phyloP scores from a whole-genome alignment of 1,284 basidiomycete genomes.

The Anthracocystis walkeri region DNA sequence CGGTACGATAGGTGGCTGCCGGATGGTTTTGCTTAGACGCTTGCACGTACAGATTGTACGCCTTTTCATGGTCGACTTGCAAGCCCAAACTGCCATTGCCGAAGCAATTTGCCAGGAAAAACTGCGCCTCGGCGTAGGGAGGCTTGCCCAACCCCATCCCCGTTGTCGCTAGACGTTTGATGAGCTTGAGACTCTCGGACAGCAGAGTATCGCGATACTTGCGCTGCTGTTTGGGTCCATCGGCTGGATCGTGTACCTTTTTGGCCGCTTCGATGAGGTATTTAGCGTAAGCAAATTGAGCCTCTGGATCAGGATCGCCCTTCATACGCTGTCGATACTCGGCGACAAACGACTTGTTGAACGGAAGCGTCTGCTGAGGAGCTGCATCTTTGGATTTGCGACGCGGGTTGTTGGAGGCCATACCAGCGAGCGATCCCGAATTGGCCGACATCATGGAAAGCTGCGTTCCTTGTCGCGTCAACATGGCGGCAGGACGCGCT shows the following conservation, averaged over 20 bases:
- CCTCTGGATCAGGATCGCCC: constrained; percentile 95
- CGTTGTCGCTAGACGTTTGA: constrained; percentile 90
- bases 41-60: constrained; percentile 97
- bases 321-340: constrained; percentile 97
- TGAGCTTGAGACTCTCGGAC: constrained; percentile 88
- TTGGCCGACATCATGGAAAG: constrained; percentile 44
- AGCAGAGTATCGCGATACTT: constrained; percentile 92
- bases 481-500: constrained; percentile 23
- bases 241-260: constrained; percentile 72
- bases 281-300: constrained; percentile 97
- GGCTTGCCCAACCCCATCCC: constrained; percentile 73
- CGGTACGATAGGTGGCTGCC: constrained; percentile 93
- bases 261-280: constrained; percentile 99
- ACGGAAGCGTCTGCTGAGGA: constrained; percentile 62
- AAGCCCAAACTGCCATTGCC: constrained; percentile 94
- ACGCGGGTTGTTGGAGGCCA: constrained; percentile 35
- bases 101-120: constrained; percentile 97
- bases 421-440: constrained; percentile 22
- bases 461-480: constrained; percentile 47
- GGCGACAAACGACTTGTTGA: constrained; percentile 95
- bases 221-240: constrained; percentile 65
- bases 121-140: constrained; percentile 96
- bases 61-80: constrained; percentile 95
- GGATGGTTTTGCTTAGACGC: constrained; percentile 97
- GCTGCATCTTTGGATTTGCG: constrained; percentile 59